Evolutionary conservation across 2,329 filamentous ascomycete species (phyloP), one percentile per base, ranked within the genome.

Genomic region (Ceratocystiopsis minuta): DNA sequence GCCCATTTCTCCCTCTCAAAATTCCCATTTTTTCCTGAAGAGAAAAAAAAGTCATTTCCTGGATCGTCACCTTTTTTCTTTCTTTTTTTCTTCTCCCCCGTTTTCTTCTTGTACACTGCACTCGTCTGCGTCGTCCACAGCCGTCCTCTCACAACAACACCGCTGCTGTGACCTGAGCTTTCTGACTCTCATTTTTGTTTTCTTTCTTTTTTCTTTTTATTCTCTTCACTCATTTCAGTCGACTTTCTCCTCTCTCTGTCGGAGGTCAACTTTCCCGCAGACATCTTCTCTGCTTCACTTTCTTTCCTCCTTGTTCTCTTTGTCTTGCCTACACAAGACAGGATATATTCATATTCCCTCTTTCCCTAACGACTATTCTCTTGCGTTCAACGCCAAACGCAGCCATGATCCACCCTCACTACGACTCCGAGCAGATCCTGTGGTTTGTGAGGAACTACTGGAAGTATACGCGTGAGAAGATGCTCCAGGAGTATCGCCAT

Each of bases 361-460:
- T 35, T 16, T 6, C 4, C 14, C 15, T 16, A 13, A 15, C 3
- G 7, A 3, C 4, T 16, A n/a, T 35, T 14, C 34, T 16, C 34
- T 20, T 20, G 11, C 20, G n/a, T 36, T 18, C 31, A 32, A 15
- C 33, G 16, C 14, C 38, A 17, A 39, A 17, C 33, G 31, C 13
- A 34, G 41, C 13, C 9, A 51, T 49, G 49, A 45, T 48, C 15
- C 49, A 51, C 35, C 18, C 33, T 4, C 46, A 50, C 34, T 50
- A 50, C 41, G 39, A 46, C 7, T 39, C 44, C 4, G 9, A 37
- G 1, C 42, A 51, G 38, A 49, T 51, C 14, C 18, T 48, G 3
- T 51, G 49, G 49, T 51, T 51, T 28, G 16, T 48, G 16, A 37
- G 39, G 1, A 44, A 51, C 40, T 48, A 45, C 39, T 51, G 49